Percentiles rank a stretch among this genome's conserved stretches.
These are phyloP conservation scores for Suhomyces bokatorum DNA, from an alignment of 1,139 yeast species.

Conservation along the genomic window DNA sequence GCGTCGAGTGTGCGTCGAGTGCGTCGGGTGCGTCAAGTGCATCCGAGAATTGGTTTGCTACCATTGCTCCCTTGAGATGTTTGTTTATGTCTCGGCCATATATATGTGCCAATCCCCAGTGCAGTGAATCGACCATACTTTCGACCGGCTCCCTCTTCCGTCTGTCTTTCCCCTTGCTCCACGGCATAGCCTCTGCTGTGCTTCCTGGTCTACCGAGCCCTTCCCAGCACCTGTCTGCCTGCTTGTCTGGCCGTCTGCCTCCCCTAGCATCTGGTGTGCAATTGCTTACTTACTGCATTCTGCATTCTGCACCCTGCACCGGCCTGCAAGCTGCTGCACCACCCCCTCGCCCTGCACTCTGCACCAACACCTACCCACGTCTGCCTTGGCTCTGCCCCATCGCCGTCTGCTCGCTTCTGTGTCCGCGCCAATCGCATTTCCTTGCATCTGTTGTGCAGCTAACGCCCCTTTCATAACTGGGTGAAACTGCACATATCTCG, in stretches of 20 bases:
- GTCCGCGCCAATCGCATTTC: constrained; percentile 8
- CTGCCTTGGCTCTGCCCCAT: background rate
- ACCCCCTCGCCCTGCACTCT: background rate
- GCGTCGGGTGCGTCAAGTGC: background rate
- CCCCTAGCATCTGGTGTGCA: background rate
- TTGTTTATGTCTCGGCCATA: constrained; percentile 8
- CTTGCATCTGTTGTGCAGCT: constrained; percentile 9
- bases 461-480: constrained; percentile 10
- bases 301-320: background rate
- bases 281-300: too few species aligned
- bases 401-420: constrained; percentile 1
- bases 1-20: constrained; percentile 1
- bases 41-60: background rate
- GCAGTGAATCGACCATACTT: too few species aligned
- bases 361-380: background rate
- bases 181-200: background rate
- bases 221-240: background rate
- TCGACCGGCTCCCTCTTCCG: too few species aligned
- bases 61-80: constrained; percentile 6
- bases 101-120: background rate
- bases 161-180: too few species aligned
- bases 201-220: background rate
- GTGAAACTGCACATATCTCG: constrained; percentile 7
- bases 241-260: background rate
- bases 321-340: background rate